Evolutionary conservation across 2,329 filamentous ascomycete genomes (phyloP).

Genomic region (Meredithiella fracta): DNA sequence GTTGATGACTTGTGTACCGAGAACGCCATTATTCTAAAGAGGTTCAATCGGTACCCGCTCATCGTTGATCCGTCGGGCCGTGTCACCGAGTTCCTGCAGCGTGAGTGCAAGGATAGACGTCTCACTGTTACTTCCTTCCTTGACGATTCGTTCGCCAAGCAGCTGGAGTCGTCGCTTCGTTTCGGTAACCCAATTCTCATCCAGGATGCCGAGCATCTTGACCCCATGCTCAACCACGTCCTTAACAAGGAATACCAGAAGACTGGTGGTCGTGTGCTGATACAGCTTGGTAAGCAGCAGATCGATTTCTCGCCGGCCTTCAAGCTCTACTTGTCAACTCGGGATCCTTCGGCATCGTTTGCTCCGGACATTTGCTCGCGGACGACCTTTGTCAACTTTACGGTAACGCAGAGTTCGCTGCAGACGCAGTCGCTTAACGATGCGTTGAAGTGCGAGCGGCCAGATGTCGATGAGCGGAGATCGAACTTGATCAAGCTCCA

Average conservation of each 20-base stretch:
- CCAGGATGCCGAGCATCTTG: conserved; percentile 91
- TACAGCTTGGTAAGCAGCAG: conserved; percentile 95
- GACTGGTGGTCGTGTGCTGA: conserved; percentile 91
- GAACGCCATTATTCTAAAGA: conserved; percentile 91
- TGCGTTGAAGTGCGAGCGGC: conserved; percentile 90
- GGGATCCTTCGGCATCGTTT: conserved; percentile 90
- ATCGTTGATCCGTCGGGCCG: conserved; percentile 96
- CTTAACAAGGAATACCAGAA: conserved; percentile 99
- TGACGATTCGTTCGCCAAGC: conserved; percentile 95
- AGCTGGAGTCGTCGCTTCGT: conserved; percentile 86
- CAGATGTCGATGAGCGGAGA: conserved; percentile 88
- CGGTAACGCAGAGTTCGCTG: conserved; percentile 94
- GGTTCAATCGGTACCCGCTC: conserved; percentile 94
- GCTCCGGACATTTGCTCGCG: conserved; percentile 94
- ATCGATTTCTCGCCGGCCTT: conserved; percentile 98
- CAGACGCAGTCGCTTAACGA: conserved; percentile 97
- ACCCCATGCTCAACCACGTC: conserved; percentile 94
- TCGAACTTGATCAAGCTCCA: conserved; percentile 98
- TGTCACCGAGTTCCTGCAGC: conserved; percentile 86
- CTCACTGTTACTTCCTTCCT: conserved; percentile 96
- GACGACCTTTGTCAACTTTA: conserved; percentile 98
- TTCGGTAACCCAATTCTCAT: conserved; percentile 98
- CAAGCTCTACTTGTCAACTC: conserved; percentile 84
- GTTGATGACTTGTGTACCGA: conserved; percentile 97
- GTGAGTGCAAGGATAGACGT: conserved; percentile 81